Base-by-base conservation (phyloP, 352 stramenopile species). In the Pythium grandisporangium region DNA sequence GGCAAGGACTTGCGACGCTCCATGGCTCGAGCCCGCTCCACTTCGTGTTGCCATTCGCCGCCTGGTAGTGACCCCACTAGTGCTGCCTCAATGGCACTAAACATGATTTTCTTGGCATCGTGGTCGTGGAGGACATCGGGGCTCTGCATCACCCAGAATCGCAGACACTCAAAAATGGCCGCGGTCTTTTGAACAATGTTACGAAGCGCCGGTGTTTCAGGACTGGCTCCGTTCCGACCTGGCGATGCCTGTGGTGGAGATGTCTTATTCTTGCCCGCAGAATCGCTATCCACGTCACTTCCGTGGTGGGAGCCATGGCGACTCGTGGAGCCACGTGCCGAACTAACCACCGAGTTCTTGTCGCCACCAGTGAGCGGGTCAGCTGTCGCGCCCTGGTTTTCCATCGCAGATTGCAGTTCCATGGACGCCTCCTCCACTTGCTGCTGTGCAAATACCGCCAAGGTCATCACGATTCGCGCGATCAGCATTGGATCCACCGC, bases 391-490 rank as follows among this genome's bases (percentile, higher is more conserved):
- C 30, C 38, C 40, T 53, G 48, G 25, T 46, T 71, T 56, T 93
- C 80, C 48, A 93, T 84, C 2, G 74, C 72, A 2, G 77, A 61
- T 44, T 90, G 80, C 0, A 93, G 76, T 61, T 90, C 80, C 37
- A 89, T 90, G 0, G 80, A 93, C 12, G 80, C 73, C 58, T 91
- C 75, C 59, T 93, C 80, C 7, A 93, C 75, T 54, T 93, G 80
- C 30, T 91, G 80, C 33, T 93, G 80, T 3, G 79, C 80, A 30
- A 91, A 86, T 1, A 93, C 73, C 3, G 80, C 75, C 4, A 93
- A 56, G 13, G 80, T 89, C 77, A 93, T 91, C 4, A 93, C 71
- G 17, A 93, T 90, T n/a, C 77, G 70, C n/a, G 67, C 66, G 0
- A 87, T 58, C 10, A 91, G 58, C 1, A 64, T 63, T 7, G 80